Conservation (phyloP, 106 monocot species). For the Dendrobium nobile region DNA sequence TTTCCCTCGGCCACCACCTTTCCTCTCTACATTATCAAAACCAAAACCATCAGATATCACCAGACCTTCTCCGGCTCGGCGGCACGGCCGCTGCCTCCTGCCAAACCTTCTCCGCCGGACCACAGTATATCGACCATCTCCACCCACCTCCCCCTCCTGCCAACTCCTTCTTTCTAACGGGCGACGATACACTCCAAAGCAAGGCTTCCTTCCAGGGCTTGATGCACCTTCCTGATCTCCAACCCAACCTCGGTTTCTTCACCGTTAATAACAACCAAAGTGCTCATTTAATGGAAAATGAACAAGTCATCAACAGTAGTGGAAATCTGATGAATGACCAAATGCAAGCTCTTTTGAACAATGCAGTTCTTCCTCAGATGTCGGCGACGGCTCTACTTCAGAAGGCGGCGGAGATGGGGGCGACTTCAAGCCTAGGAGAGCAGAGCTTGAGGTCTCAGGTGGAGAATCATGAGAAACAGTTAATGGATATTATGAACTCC, state of each 20-base stretch:
- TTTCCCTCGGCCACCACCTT: neutral
- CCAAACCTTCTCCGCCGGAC: too few species aligned
- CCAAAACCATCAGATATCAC: neutral
- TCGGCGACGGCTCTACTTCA: conserved; percentile 87
- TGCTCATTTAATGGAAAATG: conserved; percentile 23
- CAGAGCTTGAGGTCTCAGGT: conserved; percentile 19
- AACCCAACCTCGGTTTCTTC: conserved; percentile 32
- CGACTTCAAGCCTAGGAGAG: conserved; percentile 23
- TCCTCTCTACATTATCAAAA: conserved; percentile 7
- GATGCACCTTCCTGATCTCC: conserved; percentile 32
- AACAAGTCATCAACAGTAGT: conserved; percentile 20
- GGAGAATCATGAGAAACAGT: conserved; percentile 39
- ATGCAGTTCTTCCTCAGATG: conserved; percentile 67
- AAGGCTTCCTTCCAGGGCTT: conserved; percentile 20
- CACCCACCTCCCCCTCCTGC: conserved; percentile 10
- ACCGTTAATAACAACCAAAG: conserved; percentile 11
- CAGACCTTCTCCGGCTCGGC: conserved; percentile 5
- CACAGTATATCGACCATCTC: conserved; percentile 9
- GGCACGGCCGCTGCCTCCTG: neutral
- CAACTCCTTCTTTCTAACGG: conserved; percentile 12
- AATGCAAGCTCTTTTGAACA: conserved; percentile 19
- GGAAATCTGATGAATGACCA: conserved; percentile 10
- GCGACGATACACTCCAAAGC: neutral
- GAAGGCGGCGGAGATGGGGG: conserved; percentile 82
- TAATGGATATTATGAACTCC: conserved; percentile 76